phyloP scores from a whole-genome alignment of 1,139 yeast genomes.

The Taphrina confusa region DNA sequence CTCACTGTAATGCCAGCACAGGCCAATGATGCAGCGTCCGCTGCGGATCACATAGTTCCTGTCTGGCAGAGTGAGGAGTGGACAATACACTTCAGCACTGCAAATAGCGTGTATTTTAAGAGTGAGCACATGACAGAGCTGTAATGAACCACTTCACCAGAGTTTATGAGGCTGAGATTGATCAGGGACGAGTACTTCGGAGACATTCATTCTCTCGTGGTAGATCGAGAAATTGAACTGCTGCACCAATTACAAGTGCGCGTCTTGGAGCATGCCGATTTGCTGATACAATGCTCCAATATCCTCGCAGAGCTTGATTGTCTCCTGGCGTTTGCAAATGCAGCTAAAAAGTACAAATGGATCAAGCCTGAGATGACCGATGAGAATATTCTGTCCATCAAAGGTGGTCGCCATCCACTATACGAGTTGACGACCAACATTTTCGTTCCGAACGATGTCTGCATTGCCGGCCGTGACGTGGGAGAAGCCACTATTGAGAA shows the following conservation, averaged over 20 bases:
- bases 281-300: conserved; percentile 42
- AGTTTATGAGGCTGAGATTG: too few relatives aligned
- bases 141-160: conserved; percentile 30
- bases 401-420: conserved; percentile 50
- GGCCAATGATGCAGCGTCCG: conserved; percentile 39
- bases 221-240: conserved; percentile 51
- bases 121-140: conserved; percentile 45
- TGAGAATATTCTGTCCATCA: conserved; percentile 43
- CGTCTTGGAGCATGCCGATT: conserved; percentile 41
- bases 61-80: conserved; percentile 42
- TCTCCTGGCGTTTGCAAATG: conserved; percentile 48
- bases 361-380: conserved; percentile 49
- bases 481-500: conserved; percentile 38
- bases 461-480: conserved; percentile 41
- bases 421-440: conserved; percentile 48
- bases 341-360: conserved; percentile 47
- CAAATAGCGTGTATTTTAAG: conserved; percentile 49
- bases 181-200: conserved; percentile 49
- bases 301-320: conserved; percentile 49
- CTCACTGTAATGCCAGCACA: conserved; percentile 43
- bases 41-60: conserved; percentile 37
- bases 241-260: conserved; percentile 47
- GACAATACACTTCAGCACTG: conserved; percentile 51
- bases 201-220: conserved; percentile 50
- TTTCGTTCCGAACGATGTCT: conserved; percentile 50